These are phyloP conservation scores for Melastoma candidum DNA, from an alignment of 441 rosid genomes.

Conservation along the genomic window DNA sequence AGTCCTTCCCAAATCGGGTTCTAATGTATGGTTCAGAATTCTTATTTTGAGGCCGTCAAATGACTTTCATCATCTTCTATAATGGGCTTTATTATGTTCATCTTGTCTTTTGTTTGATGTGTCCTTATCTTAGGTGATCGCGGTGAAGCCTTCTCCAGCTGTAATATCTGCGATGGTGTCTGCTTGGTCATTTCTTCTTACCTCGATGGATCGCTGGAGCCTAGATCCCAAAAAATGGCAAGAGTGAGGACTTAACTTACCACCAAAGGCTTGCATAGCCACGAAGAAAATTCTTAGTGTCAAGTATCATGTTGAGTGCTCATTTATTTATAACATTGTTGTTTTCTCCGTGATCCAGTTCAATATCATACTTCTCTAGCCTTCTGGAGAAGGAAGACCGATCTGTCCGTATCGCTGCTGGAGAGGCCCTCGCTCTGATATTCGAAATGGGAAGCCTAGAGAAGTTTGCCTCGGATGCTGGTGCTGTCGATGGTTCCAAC, in stretches of 20 bases:
- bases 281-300: no score
- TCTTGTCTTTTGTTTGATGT: background rate
- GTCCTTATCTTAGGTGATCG: conserved; percentile 44
- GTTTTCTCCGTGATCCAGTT: conserved; percentile 35
- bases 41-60: background rate
- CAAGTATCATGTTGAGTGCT: background rate
- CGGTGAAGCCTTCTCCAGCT: conserved; percentile 43
- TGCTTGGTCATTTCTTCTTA: conserved; percentile 88
- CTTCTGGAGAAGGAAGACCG: conserved; percentile 86
- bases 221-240: conserved; percentile 69
- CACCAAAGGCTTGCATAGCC: no score
- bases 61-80: background rate
- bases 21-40: conserved; percentile 47
- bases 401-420: conserved; percentile 85
- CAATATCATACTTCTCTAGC: conserved; percentile 54
- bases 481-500: conserved; percentile 28
- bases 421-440: conserved; percentile 79
- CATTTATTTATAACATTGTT: background rate
- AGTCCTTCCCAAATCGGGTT: conserved; percentile 74
- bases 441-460: conserved; percentile 67
- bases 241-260: conserved; percentile 37
- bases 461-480: conserved; percentile 45
- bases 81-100: background rate
- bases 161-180: conserved; percentile 67
- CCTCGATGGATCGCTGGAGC: conserved; percentile 46